Conservation (phyloP, 202 grass and related monocot genomes). For the Setaria italica region DNA sequence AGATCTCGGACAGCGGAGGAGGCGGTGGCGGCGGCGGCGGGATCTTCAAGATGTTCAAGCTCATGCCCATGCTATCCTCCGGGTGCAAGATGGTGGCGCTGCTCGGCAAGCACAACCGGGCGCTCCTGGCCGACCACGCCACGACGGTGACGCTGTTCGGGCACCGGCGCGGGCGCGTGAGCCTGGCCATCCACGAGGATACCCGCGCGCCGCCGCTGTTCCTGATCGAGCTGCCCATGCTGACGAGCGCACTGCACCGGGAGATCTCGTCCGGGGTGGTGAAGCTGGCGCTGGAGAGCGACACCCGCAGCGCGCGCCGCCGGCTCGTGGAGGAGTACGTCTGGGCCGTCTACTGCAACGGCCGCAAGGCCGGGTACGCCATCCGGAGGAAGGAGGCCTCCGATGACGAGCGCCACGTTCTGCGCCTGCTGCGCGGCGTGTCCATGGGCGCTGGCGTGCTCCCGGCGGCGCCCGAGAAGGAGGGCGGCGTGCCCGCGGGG, state of each 20-base stretch:
- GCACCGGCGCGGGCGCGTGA: constrained; percentile 71
- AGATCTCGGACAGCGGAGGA: constrained; percentile 34
- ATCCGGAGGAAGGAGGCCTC: constrained; percentile 88
- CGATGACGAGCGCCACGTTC: constrained; percentile 81
- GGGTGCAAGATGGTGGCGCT: constrained; percentile 98
- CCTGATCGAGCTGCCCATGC: constrained; percentile 93
- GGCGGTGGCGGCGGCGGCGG: constrained; percentile 25
- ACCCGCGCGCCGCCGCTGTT: constrained; percentile 82
- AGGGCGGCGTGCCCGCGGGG: constrained; percentile 44
- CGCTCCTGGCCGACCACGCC: constrained; percentile 83
- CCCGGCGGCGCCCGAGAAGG: constrained; percentile 65
- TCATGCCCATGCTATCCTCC: constrained; percentile 86
- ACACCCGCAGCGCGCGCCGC: constrained; percentile 76
- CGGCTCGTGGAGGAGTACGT: constrained; percentile 90
- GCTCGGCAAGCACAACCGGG: constrained; percentile 70
- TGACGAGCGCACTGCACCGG: constrained; percentile 82
- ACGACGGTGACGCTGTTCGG: constrained; percentile 90
- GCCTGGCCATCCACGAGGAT: constrained; percentile 95
- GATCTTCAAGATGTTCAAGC: constrained; percentile 98
- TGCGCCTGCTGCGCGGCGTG: constrained; percentile 86
- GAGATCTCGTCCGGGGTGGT: constrained; percentile 81
- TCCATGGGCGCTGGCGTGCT: constrained; percentile 99
- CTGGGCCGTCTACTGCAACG: constrained; percentile 97
- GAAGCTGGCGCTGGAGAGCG: constrained; percentile 95
- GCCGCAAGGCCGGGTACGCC: constrained; percentile 85